phyloP scores from a whole-genome alignment of 169 alveolate species.

The Eimeria tenella region DNA sequence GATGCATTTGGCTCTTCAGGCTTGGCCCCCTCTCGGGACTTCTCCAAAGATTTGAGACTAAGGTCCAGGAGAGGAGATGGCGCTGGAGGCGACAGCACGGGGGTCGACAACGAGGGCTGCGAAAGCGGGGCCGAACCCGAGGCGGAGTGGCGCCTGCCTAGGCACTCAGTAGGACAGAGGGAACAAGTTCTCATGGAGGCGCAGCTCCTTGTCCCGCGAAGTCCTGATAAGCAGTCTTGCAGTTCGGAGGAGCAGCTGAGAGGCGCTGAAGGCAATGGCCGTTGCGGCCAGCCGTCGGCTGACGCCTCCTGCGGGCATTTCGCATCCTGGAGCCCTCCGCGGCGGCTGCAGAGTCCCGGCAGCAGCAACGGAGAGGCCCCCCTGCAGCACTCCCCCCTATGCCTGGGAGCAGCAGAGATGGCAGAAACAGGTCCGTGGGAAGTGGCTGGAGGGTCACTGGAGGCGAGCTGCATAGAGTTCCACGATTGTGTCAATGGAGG shows the following conservation, averaged over 20 bases:
- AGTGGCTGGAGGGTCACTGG: neutral
- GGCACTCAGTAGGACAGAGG: constrained; percentile 3
- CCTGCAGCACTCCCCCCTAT: neutral
- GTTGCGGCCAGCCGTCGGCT: constrained; percentile 2
- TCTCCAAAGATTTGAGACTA: neutral
- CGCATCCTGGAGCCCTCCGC: neutral
- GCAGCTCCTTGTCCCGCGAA: neutral
- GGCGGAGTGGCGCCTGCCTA: constrained; percentile 19
- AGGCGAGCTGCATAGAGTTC: constrained; percentile 3
- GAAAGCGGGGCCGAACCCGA: constrained; percentile 19
- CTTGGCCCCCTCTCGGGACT: no score
- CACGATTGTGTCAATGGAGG: neutral
- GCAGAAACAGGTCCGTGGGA: neutral
- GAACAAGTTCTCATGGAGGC: neutral
- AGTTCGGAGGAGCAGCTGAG: constrained; percentile 14
- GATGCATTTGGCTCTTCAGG: no score
- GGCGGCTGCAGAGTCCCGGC: constrained; percentile 11
- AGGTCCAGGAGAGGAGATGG: neutral
- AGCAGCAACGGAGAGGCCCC: constrained; percentile 51
- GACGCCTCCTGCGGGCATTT: neutral
- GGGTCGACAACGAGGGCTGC: neutral
- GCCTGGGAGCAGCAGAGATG: neutral
- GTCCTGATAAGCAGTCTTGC: neutral
- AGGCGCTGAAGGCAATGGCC: neutral
- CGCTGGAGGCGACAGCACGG: constrained; percentile 19